A percentile compares a stretch with the other conserved stretches of the same genome.
These are phyloP conservation scores for Neoboletus magnificus DNA, from an alignment of 768 basidiomycete species.

Conservation along the genomic window DNA sequence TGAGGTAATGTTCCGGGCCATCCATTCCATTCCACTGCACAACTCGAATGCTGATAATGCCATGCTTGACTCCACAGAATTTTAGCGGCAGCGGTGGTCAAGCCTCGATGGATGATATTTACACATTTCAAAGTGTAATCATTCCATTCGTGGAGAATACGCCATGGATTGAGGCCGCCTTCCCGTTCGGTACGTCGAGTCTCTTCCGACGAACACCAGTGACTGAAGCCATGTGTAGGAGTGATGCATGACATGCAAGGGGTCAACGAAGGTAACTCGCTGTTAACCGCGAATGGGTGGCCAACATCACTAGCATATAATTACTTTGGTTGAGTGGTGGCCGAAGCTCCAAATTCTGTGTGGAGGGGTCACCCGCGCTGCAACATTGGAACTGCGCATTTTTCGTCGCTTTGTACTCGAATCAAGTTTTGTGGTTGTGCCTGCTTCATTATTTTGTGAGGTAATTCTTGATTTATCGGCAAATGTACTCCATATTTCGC, in stretches of 20 bases:
- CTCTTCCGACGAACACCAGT: not conserved
- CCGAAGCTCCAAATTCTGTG: not conserved
- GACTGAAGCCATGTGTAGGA: conserved; percentile 33
- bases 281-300: conserved; percentile 44
- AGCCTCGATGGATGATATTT: conserved; percentile 40
- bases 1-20: conserved; percentile 39
- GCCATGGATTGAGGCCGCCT: conserved; percentile 38
- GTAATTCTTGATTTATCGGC: not conserved
- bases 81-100: conserved; percentile 46
- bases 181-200: conserved; percentile 59
- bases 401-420: conserved; percentile 11
- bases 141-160: conserved; percentile 46
- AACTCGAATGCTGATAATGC: not conserved
- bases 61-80: conserved; percentile 36
- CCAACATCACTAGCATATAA: conserved; percentile 55
- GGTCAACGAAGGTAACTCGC: conserved; percentile 53
- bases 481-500: not conserved
- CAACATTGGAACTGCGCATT: not conserved
- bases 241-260: conserved; percentile 52
- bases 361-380: not conserved
- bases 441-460: too few species aligned
- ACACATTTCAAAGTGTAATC: conserved; percentile 45
- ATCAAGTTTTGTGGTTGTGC: not conserved
- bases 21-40: not conserved
- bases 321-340: conserved; percentile 41